Base-by-base conservation (phyloP, 73 alveolate species). In the Paramecium biaurelia region DNA sequence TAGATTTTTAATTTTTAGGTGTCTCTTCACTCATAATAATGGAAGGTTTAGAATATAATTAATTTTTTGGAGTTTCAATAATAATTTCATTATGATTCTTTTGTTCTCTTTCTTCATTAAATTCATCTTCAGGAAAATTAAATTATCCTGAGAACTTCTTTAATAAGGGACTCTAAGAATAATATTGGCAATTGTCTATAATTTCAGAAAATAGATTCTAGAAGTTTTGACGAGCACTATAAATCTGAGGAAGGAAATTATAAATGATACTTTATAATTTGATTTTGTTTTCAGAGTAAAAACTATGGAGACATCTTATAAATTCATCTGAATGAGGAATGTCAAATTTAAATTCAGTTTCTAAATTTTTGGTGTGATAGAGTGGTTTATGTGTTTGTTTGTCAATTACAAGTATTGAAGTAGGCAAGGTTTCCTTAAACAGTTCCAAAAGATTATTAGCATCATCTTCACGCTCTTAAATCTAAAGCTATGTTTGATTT, bases 51-150 rank as follows among this genome's bases (percentile, higher is more conserved):
- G 58, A 72, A 32, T 26, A 14, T 12, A 12, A 32, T 1, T 72
- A 15, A 34, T 72, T 35, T 37, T 72, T 72, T 72, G 63, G 85
- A 72, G 57, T 72, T 32, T 72, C 86, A 72, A 72, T 72, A 20
- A 12, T 32, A 11, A 72, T 35, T 72, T 72, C 86, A 72, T 72
- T 11, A 5, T 35, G 58, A 28, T n/a, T 53, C 9, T 37, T 38
- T 6, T 72, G 18, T 14, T 72, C 86, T 37, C 58, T 2, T 20
- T 72, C 47, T 24, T 47, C 59, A 12, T 47, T 47, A 3, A 14
- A 47, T 47, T 47, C 59, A 47, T 72, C 86, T 6, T 72, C 86
- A 72, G n/a, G 7, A 72, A 12, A 10, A 12, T 72, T 67, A 72
- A 34, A 37, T 72, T 30, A 21, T 12, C 4, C 84, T 30, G 84